phyloP scores from a whole-genome alignment of 352 stramenopile species.

The Phytophthora hibernalis region DNA sequence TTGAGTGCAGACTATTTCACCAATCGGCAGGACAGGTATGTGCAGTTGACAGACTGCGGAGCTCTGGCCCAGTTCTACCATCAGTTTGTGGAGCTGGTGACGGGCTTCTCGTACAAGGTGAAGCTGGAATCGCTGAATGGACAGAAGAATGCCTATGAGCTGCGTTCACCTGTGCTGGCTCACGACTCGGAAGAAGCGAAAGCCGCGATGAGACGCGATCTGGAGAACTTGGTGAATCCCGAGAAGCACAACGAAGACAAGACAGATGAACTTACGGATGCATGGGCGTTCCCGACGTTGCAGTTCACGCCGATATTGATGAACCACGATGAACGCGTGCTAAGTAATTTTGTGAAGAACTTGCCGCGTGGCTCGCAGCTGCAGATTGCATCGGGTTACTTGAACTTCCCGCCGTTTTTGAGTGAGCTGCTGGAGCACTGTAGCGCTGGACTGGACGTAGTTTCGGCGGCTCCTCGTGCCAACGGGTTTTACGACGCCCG shows the following conservation, averaged over 20 bases:
- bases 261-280: conserved; percentile 36
- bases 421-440: conserved; percentile 58
- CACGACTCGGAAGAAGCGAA: conserved; percentile 50
- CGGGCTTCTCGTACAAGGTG: conserved; percentile 54
- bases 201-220: conserved; percentile 46
- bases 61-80: conserved; percentile 74
- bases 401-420: conserved; percentile 82
- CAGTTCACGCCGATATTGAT: conserved; percentile 75
- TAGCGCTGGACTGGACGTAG: conserved; percentile 57
- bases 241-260: conserved; percentile 30
- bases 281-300: conserved; percentile 79
- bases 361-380: conserved; percentile 56
- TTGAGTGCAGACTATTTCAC: conserved; percentile 88
- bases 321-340: conserved; percentile 60
- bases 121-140: conserved; percentile 27
- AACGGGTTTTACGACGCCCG: conserved; percentile 81
- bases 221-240: conserved; percentile 51
- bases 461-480: conserved; percentile 68
- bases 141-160: conserved; percentile 30
- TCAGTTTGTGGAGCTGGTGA: conserved; percentile 65
- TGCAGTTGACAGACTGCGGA: conserved; percentile 62
- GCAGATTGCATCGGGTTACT: conserved; percentile 79
- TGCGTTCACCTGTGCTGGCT: conserved; percentile 30
- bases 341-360: conserved; percentile 53
- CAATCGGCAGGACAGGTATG: conserved; percentile 82